Evolutionary conservation across 306 rosid genomes (phyloP).

Genomic region (Quillaja saponaria): DNA sequence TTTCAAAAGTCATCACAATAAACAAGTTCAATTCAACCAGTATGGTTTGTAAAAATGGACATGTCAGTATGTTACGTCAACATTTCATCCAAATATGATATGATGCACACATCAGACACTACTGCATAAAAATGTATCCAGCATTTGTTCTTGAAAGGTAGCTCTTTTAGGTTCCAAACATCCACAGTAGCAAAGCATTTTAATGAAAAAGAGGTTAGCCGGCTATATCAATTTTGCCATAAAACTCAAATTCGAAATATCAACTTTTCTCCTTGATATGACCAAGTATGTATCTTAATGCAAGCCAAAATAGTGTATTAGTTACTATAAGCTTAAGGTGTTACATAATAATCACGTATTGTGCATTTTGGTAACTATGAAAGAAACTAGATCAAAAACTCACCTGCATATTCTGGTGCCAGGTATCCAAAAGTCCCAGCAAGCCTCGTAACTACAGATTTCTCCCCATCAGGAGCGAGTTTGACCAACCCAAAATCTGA

Average conservation of each 20-base stretch:
- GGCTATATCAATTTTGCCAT: slow-evolving; percentile 22
- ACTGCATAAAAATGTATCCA: background rate
- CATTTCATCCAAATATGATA: background rate
- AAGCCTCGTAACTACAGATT: slow-evolving; percentile 82
- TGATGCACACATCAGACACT: slow-evolving; percentile 1
- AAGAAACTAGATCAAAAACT: slow-evolving; percentile 12
- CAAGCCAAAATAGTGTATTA: slow-evolving; percentile 5
- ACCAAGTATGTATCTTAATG: background rate
- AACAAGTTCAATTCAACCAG: background rate
- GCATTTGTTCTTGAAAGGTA: slow-evolving; percentile 8
- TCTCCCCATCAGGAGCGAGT: slow-evolving; percentile 92
- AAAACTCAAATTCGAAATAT: slow-evolving; percentile 15
- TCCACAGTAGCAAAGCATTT: slow-evolving; percentile 20
- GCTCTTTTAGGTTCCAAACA: slow-evolving; percentile 10
- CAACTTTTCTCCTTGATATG: no score
- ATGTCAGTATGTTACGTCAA: background rate
- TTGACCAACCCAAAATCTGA: slow-evolving; percentile 97
- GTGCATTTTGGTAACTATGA: no score
- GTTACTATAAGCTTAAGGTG: background rate
- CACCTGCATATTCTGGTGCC: slow-evolving; percentile 99
- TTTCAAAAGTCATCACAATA: slow-evolving; percentile 9
- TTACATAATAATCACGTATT: background rate
- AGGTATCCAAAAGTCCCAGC: slow-evolving; percentile 98
- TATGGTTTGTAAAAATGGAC: slow-evolving; percentile 17
- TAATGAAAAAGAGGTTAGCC: slow-evolving; percentile 7